Percentiles rank a stretch among this genome's conserved stretches.
Conservation (phyloP, 2,329 filamentous ascomycete genomes). For the Hypoxylon sp. region DNA sequence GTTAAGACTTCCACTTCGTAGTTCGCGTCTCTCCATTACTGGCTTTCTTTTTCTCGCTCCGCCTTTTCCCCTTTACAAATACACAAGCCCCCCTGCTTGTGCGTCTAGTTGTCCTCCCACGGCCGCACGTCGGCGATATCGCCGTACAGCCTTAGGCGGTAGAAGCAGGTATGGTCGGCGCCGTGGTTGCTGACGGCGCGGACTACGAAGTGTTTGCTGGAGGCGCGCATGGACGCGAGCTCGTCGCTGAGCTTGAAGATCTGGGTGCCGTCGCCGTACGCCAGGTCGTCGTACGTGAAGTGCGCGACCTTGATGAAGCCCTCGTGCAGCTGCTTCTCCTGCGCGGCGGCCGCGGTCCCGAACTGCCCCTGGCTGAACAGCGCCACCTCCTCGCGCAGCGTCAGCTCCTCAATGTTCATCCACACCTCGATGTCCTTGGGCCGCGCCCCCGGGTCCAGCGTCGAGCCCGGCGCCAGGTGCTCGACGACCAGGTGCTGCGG, state of each 20-base stretch:
- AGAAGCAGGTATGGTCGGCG: slow-evolving; percentile 70
- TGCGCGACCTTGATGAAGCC: slow-evolving; percentile 65
- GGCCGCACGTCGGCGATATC: slow-evolving; percentile 40
- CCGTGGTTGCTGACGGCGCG: slow-evolving; percentile 67
- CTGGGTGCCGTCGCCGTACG: slow-evolving; percentile 56
- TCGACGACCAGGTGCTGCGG: slow-evolving; percentile 77
- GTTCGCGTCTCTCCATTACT: not conserved
- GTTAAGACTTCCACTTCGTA: too few relatives aligned
- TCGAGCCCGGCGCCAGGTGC: slow-evolving; percentile 70
- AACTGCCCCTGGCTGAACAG: slow-evolving; percentile 56
- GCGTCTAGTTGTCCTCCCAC: not conserved
- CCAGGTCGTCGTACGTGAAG: slow-evolving; percentile 60
- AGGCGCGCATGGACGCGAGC: slow-evolving; percentile 55
- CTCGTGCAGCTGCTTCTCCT: slow-evolving; percentile 43
- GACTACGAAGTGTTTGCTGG: slow-evolving; percentile 62
- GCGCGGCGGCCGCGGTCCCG: slow-evolving; percentile 44
- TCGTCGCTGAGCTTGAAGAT: slow-evolving; percentile 62
- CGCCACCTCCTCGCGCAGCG: slow-evolving; percentile 50
- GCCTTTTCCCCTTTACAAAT: not conserved
- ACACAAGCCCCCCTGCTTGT: not conserved
- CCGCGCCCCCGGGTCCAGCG: slow-evolving; percentile 66
- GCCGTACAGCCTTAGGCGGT: slow-evolving; percentile 67
- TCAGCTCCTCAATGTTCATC: slow-evolving; percentile 62
- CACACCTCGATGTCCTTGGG: slow-evolving; percentile 76
- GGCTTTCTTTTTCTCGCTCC: not conserved